Conservation (phyloP, 768 basidiomycete genomes). For the Pulveroboletus sp. region DNA sequence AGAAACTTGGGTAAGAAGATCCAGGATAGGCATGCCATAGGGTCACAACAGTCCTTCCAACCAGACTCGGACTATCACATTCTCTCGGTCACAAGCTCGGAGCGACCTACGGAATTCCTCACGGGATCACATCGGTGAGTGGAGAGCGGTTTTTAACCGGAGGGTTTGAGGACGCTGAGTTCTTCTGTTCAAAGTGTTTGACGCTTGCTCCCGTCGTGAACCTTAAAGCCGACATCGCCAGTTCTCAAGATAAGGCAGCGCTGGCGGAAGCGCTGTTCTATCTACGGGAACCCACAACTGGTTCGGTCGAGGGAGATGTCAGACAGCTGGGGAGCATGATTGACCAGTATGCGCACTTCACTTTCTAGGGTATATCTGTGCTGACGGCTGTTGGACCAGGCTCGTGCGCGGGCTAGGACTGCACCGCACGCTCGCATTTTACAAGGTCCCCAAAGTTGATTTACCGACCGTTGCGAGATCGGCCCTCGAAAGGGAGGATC, state of each 20-base stretch:
- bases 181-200: conserved; percentile 47
- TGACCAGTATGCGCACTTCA: conserved; percentile 41
- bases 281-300: conserved; percentile 56
- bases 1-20: conserved; percentile 47
- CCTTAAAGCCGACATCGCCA: conserved; percentile 54
- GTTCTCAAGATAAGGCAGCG: conserved; percentile 57
- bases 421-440: conserved; percentile 52
- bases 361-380: background rate
- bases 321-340: conserved; percentile 50
- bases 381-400: conserved; percentile 33
- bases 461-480: conserved; percentile 46
- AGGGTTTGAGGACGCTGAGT: conserved; percentile 1
- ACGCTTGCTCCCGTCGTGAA: conserved; percentile 63
- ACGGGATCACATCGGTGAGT: conserved; percentile 79
- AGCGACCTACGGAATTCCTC: conserved; percentile 69
- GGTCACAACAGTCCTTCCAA: conserved; percentile 20
- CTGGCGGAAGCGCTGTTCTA: conserved; percentile 57
- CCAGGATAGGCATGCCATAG: background rate
- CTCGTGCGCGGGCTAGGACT: conserved; percentile 59
- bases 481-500: conserved; percentile 31
- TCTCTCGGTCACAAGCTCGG: conserved; percentile 71
- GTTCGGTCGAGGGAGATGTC: conserved; percentile 62
- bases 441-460: conserved; percentile 60
- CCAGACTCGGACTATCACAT: conserved; percentile 72
- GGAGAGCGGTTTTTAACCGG: background rate